Conservation (phyloP, 495 filamentous ascomycete genomes). For the Penicillium waksmanii region DNA sequence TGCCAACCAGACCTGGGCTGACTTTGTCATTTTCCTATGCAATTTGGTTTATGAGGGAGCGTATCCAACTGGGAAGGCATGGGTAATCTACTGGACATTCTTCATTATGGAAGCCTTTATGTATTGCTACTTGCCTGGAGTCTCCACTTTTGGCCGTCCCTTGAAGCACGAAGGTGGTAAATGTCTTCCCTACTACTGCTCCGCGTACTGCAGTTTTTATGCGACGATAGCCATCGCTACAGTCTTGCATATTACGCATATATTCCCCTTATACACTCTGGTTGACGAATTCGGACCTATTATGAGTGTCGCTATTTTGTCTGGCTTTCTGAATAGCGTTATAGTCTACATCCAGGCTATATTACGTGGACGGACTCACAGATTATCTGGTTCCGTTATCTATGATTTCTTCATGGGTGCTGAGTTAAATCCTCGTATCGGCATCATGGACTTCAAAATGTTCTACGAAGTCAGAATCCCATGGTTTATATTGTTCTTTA, state of each 20-base stretch:
- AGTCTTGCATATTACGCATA: slow-evolving; percentile 70
- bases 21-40: slow-evolving; percentile 68
- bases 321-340: slow-evolving; percentile 74
- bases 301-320: slow-evolving; percentile 83
- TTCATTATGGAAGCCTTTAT: slow-evolving; percentile 72
- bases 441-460: slow-evolving; percentile 95
- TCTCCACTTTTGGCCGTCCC: slow-evolving; percentile 78
- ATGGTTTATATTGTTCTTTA: slow-evolving; percentile 88
- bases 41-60: slow-evolving; percentile 74
- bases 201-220: slow-evolving; percentile 79
- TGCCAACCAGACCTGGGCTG: slow-evolving; percentile 58
- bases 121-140: slow-evolving; percentile 80
- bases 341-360: slow-evolving; percentile 82
- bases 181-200: slow-evolving; percentile 87
- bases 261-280: slow-evolving; percentile 84
- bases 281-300: slow-evolving; percentile 89
- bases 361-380: slow-evolving; percentile 74
- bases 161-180: slow-evolving; percentile 76
- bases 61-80: slow-evolving; percentile 75
- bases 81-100: slow-evolving; percentile 90
- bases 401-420: slow-evolving; percentile 99
- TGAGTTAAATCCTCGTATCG: slow-evolving; percentile 90
- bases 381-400: slow-evolving; percentile 86
- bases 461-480: slow-evolving; percentile 96
- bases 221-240: slow-evolving; percentile 68